phyloP scores from a whole-genome alignment of 2,329 filamentous ascomycete species.

The Nothophaeocryptopus gaeumannii region DNA sequence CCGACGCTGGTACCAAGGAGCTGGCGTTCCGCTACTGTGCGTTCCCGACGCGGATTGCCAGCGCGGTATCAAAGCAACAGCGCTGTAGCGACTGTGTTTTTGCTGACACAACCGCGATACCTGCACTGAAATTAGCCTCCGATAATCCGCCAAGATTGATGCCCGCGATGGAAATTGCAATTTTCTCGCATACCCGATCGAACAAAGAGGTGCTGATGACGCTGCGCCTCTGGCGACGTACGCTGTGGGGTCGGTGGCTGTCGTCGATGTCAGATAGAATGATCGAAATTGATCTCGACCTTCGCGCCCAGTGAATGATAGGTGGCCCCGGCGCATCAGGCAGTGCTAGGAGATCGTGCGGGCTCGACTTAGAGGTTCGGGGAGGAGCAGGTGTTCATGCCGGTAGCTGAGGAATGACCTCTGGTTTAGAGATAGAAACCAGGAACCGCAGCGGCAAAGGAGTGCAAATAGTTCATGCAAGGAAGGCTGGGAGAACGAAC shows the following conservation, averaged over 20 bases:
- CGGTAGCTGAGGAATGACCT: conserved; percentile 23
- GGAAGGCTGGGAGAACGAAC: conserved; percentile 25
- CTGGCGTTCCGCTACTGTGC: conserved; percentile 34
- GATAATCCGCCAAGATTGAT: conserved; percentile 18
- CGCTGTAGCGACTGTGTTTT: conserved; percentile 29
- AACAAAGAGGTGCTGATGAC: conserved; percentile 25
- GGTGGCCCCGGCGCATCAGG: conserved; percentile 18
- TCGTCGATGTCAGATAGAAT: conserved; percentile 24
- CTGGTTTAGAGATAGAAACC: conserved; percentile 21
- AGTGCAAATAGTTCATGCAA: conserved; percentile 24
- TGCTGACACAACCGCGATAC: conserved; percentile 22
- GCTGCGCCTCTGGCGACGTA: conserved; percentile 21
- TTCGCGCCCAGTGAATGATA: conserved; percentile 15
- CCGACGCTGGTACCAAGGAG: conserved; percentile 31
- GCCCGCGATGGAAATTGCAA: conserved; percentile 20
- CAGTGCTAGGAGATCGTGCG: conserved; percentile 13
- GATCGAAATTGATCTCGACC: conserved; percentile 17
- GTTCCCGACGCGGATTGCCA: conserved; percentile 29
- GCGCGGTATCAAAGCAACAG: conserved; percentile 29
- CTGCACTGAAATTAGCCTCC: conserved; percentile 24
- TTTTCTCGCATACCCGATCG: conserved; percentile 23
- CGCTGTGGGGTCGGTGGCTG: conserved; percentile 22
- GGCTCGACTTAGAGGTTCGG: conserved; percentile 18
- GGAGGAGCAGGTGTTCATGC: conserved; percentile 22
- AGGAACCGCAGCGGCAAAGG: conserved; percentile 20